Evolutionary conservation across 257 asterid species (phyloP).

Genomic region (Solanum chmielewskii): DNA sequence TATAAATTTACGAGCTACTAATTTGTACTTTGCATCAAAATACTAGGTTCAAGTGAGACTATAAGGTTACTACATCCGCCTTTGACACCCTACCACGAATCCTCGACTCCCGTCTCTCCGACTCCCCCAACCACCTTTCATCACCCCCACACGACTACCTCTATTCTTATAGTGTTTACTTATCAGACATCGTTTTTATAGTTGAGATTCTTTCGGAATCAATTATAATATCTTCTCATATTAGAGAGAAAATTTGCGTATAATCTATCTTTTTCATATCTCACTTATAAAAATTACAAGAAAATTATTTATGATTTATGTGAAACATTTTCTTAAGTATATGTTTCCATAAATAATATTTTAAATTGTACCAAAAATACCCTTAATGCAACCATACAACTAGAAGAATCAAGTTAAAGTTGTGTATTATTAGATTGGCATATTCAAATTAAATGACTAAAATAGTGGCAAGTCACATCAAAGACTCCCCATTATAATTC

Average conservation of each 20-base stretch:
- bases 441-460: background rate
- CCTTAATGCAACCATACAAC: background rate
- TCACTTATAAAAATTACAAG: background rate
- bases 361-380: accelerated
- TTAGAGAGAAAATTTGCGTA: background rate
- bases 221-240: too few relatives aligned
- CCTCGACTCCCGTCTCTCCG: background rate
- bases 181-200: background rate
- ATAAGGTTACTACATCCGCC: background rate
- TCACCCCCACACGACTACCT: background rate
- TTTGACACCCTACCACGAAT: background rate
- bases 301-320: too few relatives aligned
- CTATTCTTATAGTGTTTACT: background rate
- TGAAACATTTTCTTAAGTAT: background rate
- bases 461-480: background rate
- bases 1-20: background rate
- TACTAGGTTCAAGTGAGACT: background rate
- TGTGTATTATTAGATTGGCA: background rate
- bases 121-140: background rate
- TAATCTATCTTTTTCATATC: background rate
- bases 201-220: accelerated
- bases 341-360: background rate
- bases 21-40: background rate
- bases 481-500: background rate
- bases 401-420: background rate